Base-by-base conservation (phyloP, 768 basidiomycete species). In the Tricholoma furcatifolium region DNA sequence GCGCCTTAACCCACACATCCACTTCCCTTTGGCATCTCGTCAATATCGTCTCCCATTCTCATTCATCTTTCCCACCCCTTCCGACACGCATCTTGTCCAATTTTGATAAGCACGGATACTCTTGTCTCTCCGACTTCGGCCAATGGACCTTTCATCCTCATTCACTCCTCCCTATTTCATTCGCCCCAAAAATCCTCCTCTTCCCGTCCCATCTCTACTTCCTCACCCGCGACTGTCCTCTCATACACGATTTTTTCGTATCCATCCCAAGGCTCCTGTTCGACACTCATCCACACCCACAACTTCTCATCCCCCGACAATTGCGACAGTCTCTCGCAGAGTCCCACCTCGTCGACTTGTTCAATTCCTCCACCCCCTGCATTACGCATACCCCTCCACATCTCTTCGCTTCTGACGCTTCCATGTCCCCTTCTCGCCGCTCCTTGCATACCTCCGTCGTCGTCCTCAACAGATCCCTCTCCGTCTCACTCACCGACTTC, bases 161-260 rank as follows among this genome's bases (percentile, higher is more conserved):
- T 41, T 12, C 40, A 50, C 27, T 38, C 39, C 36, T 39, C 35
- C 35, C 11, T 47, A 14, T 61, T 59, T 2, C 63, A 58, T 11
- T 32, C 51, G 14, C 59, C 51, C 43, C 51, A 56, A 0, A 65
- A 66, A 36, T 24, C 54, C 3, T 43, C 36, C 7, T 57, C 65
- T 1, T 41, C 43, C 34, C 34, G 8, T 8, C 34, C 15, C 15
- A 8, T 35, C 34, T 9, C 8, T 35, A 35, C 34, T 35, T 9
- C 15, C 34, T 35, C 15, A 35, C 34, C 34, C 34, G 34, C 15
- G 34, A 35, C 15, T 35, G 34, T 8, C 34, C 34, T 15, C 34
- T 35, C 15, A 15, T 35, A 35, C 34, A 15, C 15, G 15, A 35
- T 35, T 35, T 35, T 15, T 35, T 35, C 15, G 8, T 15, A 8